Percentiles rank a stretch among this genome's conserved stretches.
These are phyloP conservation scores for Diaporthe velutina DNA, from an alignment of 2,329 filamentous ascomycete genomes.

Conservation along the genomic window DNA sequence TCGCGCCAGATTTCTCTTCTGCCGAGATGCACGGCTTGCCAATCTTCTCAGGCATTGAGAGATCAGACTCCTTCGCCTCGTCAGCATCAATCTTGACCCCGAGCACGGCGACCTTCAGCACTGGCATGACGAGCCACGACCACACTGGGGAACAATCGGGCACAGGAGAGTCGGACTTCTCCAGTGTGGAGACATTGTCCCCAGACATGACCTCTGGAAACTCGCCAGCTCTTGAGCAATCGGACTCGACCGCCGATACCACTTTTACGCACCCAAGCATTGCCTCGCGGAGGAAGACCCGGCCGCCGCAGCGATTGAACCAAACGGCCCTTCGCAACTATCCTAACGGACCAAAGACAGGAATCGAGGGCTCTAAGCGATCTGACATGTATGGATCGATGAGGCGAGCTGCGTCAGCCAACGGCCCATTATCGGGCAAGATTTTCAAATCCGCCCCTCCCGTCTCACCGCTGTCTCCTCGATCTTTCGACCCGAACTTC, in stretches of 20 bases:
- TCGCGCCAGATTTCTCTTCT: slow-evolving; percentile 28
- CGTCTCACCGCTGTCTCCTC: slow-evolving; percentile 57
- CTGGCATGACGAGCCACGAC: slow-evolving; percentile 41
- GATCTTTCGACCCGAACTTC: slow-evolving; percentile 57
- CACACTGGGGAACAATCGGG: slow-evolving; percentile 37
- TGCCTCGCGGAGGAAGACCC: slow-evolving; percentile 64
- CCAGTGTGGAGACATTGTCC: slow-evolving; percentile 46
- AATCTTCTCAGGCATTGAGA: slow-evolving; percentile 10
- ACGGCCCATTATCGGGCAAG: slow-evolving; percentile 55
- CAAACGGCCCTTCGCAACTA: slow-evolving; percentile 59
- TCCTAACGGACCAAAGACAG: slow-evolving; percentile 61
- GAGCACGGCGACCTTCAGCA: slow-evolving; percentile 34
- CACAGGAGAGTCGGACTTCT: slow-evolving; percentile 32
- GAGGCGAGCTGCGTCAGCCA: slow-evolving; percentile 66
- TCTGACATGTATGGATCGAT: slow-evolving; percentile 62
- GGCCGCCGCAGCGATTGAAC: slow-evolving; percentile 63
- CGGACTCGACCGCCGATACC: slow-evolving; percentile 41
- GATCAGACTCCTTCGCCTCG: slow-evolving; percentile 34
- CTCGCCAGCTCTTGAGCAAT: slow-evolving; percentile 41
- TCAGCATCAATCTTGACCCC: slow-evolving; percentile 36
- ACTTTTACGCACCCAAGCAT: slow-evolving; percentile 64
- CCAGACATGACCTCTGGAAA: slow-evolving; percentile 48
- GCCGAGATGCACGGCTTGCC: slow-evolving; percentile 29
- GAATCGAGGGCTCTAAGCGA: slow-evolving; percentile 60
- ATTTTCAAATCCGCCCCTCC: slow-evolving; percentile 54